Base-by-base conservation (phyloP, 2,329 filamentous ascomycete species). In the Albophoma yamanashiensis region DNA sequence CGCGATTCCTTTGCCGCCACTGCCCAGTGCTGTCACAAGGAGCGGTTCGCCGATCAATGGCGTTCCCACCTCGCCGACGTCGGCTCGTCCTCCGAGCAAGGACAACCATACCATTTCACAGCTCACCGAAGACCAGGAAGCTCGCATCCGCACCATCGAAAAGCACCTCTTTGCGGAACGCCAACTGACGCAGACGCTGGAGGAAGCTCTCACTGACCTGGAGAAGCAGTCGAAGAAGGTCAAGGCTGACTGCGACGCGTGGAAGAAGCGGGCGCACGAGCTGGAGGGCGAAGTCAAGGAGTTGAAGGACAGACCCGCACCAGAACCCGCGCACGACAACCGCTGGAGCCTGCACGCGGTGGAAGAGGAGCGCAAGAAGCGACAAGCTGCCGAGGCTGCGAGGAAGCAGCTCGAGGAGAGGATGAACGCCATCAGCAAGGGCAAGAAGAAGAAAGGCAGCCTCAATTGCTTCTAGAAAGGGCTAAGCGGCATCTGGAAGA, bases 111-210 rank as follows among this genome's bases (percentile, higher is more conserved):
- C 78, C 58, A 83, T 88, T 61, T 84, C 87, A 57, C 92, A 97
- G 68, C 83, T 96, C 65, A 85, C 93, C 62, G 93, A 97, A 69
- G 94, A 99, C 67, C 92, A 97, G 73, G 94, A 99, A 72, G 89
- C 91, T 52, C 92, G 92, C 64, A 95, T 99, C 70, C 88, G 89
- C 62, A 95, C 91, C 8, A 96, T 99, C 64, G 93, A 99, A 79
- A 97, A 97, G 79, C 92, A 97, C 70, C 83, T 99, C 31, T 89
- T 89, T 65, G 94, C 94, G 4, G 94, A 99, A 79, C 96, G 96
- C 72, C 93, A 97, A 73, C 86, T 99, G 61, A 99, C 93, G 0
- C 88, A 91, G 56, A 97, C 93, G 2, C 83, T 99, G 45, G 94
- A 99, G 74, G 93, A 97, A 75, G 94, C 94, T 8, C 85, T 99